Evolutionary conservation across 2,329 filamentous ascomycete species (phyloP), one percentile per base, ranked within the genome.

Genomic region (Keithomyces neogunnii): DNA sequence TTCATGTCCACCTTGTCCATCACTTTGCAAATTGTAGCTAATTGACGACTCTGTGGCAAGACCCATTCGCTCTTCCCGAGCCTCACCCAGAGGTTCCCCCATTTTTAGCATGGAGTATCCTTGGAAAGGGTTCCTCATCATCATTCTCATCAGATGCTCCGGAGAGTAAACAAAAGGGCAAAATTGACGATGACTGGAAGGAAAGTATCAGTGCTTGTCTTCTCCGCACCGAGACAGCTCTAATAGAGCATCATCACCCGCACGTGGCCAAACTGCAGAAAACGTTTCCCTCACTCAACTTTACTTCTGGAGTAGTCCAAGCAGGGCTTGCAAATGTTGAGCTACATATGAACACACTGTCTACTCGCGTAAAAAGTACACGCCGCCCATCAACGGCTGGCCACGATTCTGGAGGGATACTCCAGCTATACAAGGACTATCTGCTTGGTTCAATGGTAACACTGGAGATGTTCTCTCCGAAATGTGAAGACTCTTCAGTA

Each of bases 41-140:
- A n/a, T 28, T 42, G 19, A 42, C 39, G 19, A 8, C 7, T n/a
- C 39, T 42, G 6, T 35, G 26, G 19, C 11, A 28, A 42, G 39
- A 42, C 6, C 5, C 13, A 9, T 42, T 42, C 39, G 13, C 36
- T 45, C 36, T 49, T 33, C 48, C 48, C 3, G 29, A 49, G 7
- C 33, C 32, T 32, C 36, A 44, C 31, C 38, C 36, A 29, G 8
- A 30, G 7, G 48, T 49, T 32, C 48, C 48, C 7, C 48, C 48
- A 4, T 49, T 49, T 40, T 30, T 49, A 26, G 39, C 36, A 13
- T 49, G 48, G 48, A 49, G 48, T 33, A 44, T 49, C n/a, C 13
- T 49, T 5, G 29, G 9, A 32, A 19, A 9, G 29, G 44, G 30
- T 43, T 35, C 45, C n/a, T 32, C 48, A 44, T 44, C 48, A 28